phyloP scores from a whole-genome alignment of 768 basidiomycete species.

The Lyophyllum semitale region DNA sequence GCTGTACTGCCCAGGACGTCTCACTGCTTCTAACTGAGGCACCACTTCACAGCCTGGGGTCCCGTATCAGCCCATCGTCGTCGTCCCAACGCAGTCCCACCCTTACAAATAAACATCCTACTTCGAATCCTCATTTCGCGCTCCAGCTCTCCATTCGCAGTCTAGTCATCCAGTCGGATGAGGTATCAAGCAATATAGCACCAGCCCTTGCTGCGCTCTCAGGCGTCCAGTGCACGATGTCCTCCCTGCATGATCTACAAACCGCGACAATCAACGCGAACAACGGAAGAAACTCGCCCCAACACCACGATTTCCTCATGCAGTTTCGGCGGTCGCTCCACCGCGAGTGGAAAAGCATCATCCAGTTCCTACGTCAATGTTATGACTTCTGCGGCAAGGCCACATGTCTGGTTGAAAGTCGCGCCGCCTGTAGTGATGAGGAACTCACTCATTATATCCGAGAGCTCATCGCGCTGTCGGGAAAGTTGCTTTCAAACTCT shows the following conservation, averaged over 20 bases:
- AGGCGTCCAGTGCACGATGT: conserved; percentile 4
- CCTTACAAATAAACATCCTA: neutral
- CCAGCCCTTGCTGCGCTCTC: neutral
- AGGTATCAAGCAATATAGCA: neutral
- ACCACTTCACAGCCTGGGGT: neutral
- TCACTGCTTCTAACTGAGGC: neutral
- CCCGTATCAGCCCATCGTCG: neutral
- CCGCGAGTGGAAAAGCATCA: conserved; percentile 2
- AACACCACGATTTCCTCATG: neutral
- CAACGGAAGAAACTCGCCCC: conserved; percentile 1
- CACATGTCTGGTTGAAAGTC: neutral
- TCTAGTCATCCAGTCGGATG: neutral
- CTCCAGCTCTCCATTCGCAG: neutral
- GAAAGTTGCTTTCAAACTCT: neutral
- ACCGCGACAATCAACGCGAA: conserved; percentile 9
- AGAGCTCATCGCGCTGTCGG: neutral
- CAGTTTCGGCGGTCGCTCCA: neutral
- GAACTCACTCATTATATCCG: conserved; percentile 3
- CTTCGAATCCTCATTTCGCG: neutral
- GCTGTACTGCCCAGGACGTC: neutral
- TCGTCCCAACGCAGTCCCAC: neutral
- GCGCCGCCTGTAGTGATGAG: neutral
- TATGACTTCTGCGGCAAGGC: conserved; percentile 9
- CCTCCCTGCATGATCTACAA: conserved; percentile 6
- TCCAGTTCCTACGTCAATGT: neutral